These are phyloP conservation scores for Stachybotrys echinatus DNA, from an alignment of 2,329 filamentous ascomycete species.

Conservation along the genomic window DNA sequence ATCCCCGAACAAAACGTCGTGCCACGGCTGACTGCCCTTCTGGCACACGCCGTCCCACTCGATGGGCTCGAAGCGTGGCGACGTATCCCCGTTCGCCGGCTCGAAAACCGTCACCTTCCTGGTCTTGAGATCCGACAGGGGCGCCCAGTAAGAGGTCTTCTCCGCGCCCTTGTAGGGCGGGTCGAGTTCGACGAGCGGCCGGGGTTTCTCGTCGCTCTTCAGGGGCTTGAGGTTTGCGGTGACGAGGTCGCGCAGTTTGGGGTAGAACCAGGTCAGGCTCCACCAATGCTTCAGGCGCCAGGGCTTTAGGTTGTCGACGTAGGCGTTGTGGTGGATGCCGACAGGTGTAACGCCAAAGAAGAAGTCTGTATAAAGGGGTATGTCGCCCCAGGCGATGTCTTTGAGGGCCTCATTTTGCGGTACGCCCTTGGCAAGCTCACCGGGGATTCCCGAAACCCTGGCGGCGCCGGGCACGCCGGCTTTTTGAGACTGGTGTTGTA, in stretches of 20 bases:
- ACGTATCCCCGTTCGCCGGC: conserved; percentile 7
- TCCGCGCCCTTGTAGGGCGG: conserved; percentile 1
- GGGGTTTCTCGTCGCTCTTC: conserved; percentile 3
- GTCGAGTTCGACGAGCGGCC: conserved; percentile 14
- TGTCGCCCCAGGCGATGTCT: conserved; percentile 20
- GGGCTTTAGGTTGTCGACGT: conserved; percentile 23
- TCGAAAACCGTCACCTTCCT: conserved; percentile 16
- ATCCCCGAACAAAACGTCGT: conserved; percentile 27
- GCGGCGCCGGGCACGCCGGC: conserved; percentile 23
- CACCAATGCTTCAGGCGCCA: conserved; percentile 27
- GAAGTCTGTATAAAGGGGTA: conserved; percentile 30
- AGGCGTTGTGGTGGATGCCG: conserved; percentile 32
- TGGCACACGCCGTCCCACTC: conserved; percentile 28
- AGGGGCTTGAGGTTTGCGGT: conserved; percentile 14
- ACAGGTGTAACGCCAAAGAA: conserved; percentile 28
- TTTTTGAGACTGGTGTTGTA: conserved; percentile 17
- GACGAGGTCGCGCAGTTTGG: conserved; percentile 22
- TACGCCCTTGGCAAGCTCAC: conserved; percentile 15
- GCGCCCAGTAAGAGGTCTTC: conserved; percentile 16
- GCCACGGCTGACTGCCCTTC: conserved; percentile 20
- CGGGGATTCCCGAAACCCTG: conserved; percentile 19
- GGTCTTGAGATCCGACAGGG: conserved; percentile 9
- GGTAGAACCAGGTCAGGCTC: conserved; percentile 29
- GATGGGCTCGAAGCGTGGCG: conserved; percentile 15
- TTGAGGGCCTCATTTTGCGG: conserved; percentile 9